Base-by-base conservation (phyloP, 495 filamentous ascomycete species). In the Daldinia concentrica region DNA sequence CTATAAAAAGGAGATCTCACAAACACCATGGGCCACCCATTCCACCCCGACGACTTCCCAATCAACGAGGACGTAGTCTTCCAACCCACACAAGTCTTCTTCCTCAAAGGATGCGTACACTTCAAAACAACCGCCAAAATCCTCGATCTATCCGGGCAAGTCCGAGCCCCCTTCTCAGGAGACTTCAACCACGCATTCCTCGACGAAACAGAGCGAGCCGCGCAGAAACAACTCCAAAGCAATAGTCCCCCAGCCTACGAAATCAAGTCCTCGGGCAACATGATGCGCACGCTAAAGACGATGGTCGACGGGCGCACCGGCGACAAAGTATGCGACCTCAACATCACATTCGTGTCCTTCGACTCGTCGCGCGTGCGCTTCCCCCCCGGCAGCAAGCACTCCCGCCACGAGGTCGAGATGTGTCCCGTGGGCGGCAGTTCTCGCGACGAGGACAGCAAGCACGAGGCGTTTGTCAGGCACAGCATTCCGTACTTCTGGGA, bases 401-500 rank as follows among this genome's bases (percentile, higher is more conserved):
- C 50, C 12, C 62, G 75, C 14, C 75, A 77, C 73, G 58, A 61
- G 50, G 37, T 77, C 63, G 75, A 77, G 69, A 15, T 77, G 30
- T 71, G 59, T n/a, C 75, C 75, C 39, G 75, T 77, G 15, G 75
- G 62, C 66, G 74, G 67, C 68, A 72, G 67, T 15, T 19, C 24
- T 37, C 37, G 24, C 17, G 26, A 15, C 59, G 74, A 69, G 32
- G 66, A 65, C 17, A 37, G 29, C 55, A 74, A 72, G 66, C 75
- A 77, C 64, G 75, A 77, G 75, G 72, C 72, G 27, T 77, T 77
- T 48, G 75, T 77, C 26, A 34, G 52, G 14, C 48, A 77, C 64
- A 73, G 69, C 58, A 75, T 77, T 29, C 75, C 75, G 2, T 77
- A 75, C 32, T 77, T 77, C 69, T 77, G 75, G 75, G 75, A 77